Base-by-base conservation (phyloP, 257 asterid genomes). In the Lycium ferocissimum region DNA sequence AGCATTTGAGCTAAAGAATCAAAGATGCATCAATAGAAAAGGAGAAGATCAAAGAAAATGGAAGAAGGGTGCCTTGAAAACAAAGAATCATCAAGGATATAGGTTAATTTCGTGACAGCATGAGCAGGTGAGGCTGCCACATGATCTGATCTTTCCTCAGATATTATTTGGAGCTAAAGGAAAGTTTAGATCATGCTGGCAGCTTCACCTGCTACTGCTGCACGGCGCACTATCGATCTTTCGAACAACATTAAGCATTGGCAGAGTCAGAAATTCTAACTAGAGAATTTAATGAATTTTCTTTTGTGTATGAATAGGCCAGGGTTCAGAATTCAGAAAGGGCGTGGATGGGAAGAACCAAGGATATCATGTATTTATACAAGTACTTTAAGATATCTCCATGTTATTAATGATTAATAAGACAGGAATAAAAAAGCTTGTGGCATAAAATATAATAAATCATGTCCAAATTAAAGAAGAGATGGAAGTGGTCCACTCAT, bases 171-270 rank as follows among this genome's bases (percentile, higher is more conserved):
- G 18, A 20, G 26, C 76, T 9, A 47, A 81, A 51, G 62, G 65
- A 13, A 84, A 65, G 92, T 67, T 92, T 82, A 93, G 95, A 92
- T 93, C 97, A 93, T 84, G 97, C 95, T 92, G 95, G 94, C 95
- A 93, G 97, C 97, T 93, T 93, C 92, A 93, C 62, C 97, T 69
- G 87, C 82, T 88, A 82, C 87, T 6, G 79, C 85, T 65, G 79
- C 91, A 92, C 90, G 90, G 4, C 13, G 63, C 33, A 26, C 33
- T 26, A 26, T 26, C 33, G 33, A 26, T 26, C 33, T 26, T 26
- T 26, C 33, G 33, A 26, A 26, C 33, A 26, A 26, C 33, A 26
- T 26, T 26, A 53, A 49, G n/a, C 11, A 61, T 47, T 26, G 15
- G 5, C 43, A 0, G 26, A 62, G 43, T 17, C 14, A 22, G 20